Percentiles rank a stretch among this genome's conserved stretches.
Conservation (phyloP, 139 green algal genomes). For the Gonium pectorale region DNA sequence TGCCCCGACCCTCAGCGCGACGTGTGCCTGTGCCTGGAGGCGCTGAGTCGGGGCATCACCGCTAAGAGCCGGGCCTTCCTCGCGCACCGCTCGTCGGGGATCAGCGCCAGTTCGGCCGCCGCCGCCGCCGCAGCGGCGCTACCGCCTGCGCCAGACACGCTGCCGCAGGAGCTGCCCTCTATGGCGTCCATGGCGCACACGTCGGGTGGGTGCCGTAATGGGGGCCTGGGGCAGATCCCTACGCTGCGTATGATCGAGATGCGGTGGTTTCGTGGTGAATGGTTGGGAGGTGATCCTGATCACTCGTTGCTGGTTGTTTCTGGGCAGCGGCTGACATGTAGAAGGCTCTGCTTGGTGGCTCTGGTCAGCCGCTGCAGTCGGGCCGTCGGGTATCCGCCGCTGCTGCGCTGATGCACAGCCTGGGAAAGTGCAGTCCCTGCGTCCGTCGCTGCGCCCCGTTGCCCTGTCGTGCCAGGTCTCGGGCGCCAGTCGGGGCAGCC, state of each 20-base stretch:
- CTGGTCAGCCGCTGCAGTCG: not conserved
- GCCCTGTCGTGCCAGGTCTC: too few relatives aligned
- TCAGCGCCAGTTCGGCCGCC: not conserved
- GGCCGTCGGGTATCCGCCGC: too few relatives aligned
- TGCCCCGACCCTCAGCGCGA: conserved; percentile 28
- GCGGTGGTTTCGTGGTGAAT: too few relatives aligned
- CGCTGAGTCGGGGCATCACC: conserved; percentile 62
- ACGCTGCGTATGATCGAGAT: not conserved
- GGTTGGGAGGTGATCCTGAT: too few relatives aligned
- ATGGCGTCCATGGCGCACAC: not conserved
- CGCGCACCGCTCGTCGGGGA: conserved; percentile 5
- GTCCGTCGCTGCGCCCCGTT: too few relatives aligned
- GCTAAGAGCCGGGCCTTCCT: conserved; percentile 63
- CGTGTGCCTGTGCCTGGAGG: conserved; percentile 76
- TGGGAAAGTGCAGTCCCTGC: too few relatives aligned
- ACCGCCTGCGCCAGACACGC: not conserved
- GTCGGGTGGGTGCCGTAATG: not conserved
- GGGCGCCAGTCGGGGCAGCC: not conserved
- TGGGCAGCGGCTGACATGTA: too few relatives aligned
- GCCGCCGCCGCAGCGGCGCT: not conserved
- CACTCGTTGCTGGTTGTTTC: too few relatives aligned
- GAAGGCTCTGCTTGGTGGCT: too few relatives aligned
- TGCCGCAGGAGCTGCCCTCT: conserved; percentile 19
- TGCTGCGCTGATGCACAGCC: too few relatives aligned
- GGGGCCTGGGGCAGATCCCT: not conserved